Evolutionary conservation across 2,329 filamentous ascomycete species (phyloP), one percentile per base, ranked within the genome.

Genomic region (Aureobasidium sp.): DNA sequence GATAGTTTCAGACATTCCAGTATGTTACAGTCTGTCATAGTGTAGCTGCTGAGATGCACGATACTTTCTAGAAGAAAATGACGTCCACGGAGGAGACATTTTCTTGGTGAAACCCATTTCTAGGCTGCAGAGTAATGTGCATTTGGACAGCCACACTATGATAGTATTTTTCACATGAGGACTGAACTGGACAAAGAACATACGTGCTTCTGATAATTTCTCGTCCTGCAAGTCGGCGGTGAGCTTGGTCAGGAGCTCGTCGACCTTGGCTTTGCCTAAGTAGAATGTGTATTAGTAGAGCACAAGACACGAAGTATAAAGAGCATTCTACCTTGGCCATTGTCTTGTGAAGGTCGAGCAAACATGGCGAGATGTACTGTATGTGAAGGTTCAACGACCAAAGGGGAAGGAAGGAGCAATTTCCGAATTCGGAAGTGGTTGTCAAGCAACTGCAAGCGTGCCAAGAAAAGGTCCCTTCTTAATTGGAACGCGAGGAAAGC

Each of bases 171-270:
- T 1, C 31, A 12, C 31, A 12, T 34, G 31, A 11, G 4, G 11
- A 34, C 3, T 9, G 31, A 12, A 12, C 9, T 34, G 31, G 31
- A 3, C 3, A 3, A 12, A 34, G 5, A 20, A 51, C 61, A 73
- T 76, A 90, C 89, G 80, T 66, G 84, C 75, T 56, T 84, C 75
- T 6, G 81, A 76, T 44, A 92, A 79, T 27, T 77, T 81, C 53
- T 79, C 77, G n/a, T 82, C 78, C 8, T 37, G 74, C 1, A 91
- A 75, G 70, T 93, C 88, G 56, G 81, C 72, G 7, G 79, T 77
- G 44, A 95, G 79, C 47, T 81, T 29, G 7, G 42, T 47, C 12
- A 66, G 39, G 8, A 66, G 41, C 15, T 42, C 52, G 9, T 41
- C 29, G 15, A 63, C 63, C 51, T 55, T 17, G 36, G 61, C 61